These are phyloP conservation scores for Cornus florida DNA, from an alignment of 148 eudicot genomes.

Conservation along the genomic window DNA sequence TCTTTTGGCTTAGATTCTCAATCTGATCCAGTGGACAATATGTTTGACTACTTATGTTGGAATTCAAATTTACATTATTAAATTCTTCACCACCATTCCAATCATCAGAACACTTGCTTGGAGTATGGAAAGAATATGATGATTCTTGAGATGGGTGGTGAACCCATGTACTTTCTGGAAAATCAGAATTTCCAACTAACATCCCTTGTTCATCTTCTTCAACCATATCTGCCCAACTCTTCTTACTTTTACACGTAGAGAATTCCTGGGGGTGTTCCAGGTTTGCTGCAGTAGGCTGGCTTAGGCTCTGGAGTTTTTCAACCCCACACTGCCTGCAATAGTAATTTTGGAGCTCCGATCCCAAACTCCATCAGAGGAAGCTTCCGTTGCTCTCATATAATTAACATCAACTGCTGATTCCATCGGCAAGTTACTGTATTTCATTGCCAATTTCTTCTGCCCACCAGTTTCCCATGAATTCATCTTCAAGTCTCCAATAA, in stretches of 20 bases:
- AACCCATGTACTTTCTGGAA: neutral
- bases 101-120: neutral
- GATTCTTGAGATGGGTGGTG: neutral
- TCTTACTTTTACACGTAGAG: slow-evolving; percentile 19
- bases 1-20: slow-evolving; percentile 22
- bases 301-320: neutral
- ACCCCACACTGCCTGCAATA: neutral
- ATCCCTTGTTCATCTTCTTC: slow-evolving; percentile 63
- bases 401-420: neutral
- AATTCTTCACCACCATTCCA: slow-evolving; percentile 4
- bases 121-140: neutral
- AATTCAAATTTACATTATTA: slow-evolving; percentile 28
- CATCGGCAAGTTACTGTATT: neutral
- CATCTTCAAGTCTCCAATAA: neutral
- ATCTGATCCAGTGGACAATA: slow-evolving; percentile 5
- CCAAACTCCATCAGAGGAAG: neutral
- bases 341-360: neutral
- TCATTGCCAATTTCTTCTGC: neutral
- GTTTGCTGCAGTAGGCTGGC: slow-evolving; percentile 2
- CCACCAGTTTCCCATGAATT: neutral
- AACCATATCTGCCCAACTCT: slow-evolving; percentile 82
- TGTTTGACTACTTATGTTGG: slow-evolving; percentile 14
- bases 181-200: neutral
- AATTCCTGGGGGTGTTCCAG: neutral
- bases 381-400: neutral